A percentile compares a stretch with the other conserved stretches of the same genome.
These are phyloP conservation scores for Diaporthe batatas DNA, from an alignment of 2,329 filamentous ascomycete species.

Conservation along the genomic window DNA sequence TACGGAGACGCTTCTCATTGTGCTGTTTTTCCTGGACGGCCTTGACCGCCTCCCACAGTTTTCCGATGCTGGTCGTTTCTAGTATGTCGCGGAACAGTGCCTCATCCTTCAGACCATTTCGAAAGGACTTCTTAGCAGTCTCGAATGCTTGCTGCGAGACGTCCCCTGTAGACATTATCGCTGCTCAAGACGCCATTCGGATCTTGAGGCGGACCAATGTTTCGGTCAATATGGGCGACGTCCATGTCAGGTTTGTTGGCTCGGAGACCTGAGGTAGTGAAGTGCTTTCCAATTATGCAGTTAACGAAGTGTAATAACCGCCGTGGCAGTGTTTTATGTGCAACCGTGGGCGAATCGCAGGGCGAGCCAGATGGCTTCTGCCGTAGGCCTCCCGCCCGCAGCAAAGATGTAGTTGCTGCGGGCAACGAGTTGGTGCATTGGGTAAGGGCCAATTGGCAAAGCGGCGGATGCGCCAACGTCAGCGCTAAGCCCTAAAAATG, in stretches of 20 bases:
- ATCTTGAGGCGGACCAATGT: background rate
- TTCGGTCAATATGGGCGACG: background rate
- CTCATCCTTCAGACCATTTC: slow-evolving; percentile 41
- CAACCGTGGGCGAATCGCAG: no score
- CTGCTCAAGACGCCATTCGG: background rate
- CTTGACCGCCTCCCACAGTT: slow-evolving; percentile 52
- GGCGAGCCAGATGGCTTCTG: background rate
- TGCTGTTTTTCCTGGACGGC: slow-evolving; percentile 51
- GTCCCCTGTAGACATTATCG: background rate
- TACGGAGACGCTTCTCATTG: slow-evolving; percentile 45
- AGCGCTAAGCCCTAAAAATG: background rate
- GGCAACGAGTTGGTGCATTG: background rate
- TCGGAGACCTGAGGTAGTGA: background rate
- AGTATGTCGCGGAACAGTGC: slow-evolving; percentile 43
- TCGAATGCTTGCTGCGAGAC: slow-evolving; percentile 32
- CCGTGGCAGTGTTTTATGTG: background rate
- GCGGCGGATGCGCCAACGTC: background rate
- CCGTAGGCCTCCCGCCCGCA: background rate
- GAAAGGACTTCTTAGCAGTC: slow-evolving; percentile 39
- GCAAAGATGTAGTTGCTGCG: background rate
- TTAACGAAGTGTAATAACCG: background rate
- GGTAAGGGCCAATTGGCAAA: no score
- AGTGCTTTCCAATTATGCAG: background rate
- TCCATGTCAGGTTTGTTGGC: background rate
- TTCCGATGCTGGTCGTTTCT: slow-evolving; percentile 47